These are phyloP conservation scores for Salix purpurea DNA, from an alignment of 345 rosid genomes.

Conservation along the genomic window DNA sequence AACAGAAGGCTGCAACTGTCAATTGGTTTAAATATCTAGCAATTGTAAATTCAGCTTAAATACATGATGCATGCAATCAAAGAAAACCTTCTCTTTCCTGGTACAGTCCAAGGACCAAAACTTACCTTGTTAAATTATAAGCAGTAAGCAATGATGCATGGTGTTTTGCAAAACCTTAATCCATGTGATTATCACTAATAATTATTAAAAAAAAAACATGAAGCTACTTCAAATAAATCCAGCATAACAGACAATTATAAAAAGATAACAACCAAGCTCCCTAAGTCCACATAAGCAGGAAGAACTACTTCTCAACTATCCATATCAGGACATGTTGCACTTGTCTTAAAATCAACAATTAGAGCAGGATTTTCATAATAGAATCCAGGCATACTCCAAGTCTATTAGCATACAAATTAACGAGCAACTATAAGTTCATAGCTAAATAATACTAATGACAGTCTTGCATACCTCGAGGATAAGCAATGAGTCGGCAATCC, in stretches of 20 bases:
- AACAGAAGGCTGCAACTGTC: not conserved
- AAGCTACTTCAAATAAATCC: constrained; percentile 13
- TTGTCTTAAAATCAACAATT: not conserved
- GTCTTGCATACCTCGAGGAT: constrained; percentile 85
- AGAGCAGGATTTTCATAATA: not conserved
- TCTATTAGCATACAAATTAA: not conserved
- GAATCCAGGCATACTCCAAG: not conserved
- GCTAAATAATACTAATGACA: not conserved
- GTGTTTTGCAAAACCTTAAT: not conserved
- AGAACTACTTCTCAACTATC: not conserved
- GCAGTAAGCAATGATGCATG: constrained; percentile 7
- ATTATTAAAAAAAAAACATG: not conserved
- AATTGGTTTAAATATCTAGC: not conserved
- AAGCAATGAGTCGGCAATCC: constrained; percentile 95
- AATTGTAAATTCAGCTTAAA: not conserved
- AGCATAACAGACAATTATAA: constrained; percentile 6
- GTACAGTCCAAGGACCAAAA: not conserved
- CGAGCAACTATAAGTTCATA: not conserved
- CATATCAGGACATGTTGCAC: not conserved
- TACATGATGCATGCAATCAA: not conserved
- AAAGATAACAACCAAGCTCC: not conserved
- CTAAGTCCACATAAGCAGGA: constrained; percentile 1
- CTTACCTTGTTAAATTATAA: constrained; percentile 2
- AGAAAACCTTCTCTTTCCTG: constrained; percentile 1
- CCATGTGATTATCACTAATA: constrained; percentile 9